Evolutionary conservation across 2,329 filamentous ascomycete genomes (phyloP), one percentile per base, ranked within the genome.

Genomic region (Ilyonectria destructans): DNA sequence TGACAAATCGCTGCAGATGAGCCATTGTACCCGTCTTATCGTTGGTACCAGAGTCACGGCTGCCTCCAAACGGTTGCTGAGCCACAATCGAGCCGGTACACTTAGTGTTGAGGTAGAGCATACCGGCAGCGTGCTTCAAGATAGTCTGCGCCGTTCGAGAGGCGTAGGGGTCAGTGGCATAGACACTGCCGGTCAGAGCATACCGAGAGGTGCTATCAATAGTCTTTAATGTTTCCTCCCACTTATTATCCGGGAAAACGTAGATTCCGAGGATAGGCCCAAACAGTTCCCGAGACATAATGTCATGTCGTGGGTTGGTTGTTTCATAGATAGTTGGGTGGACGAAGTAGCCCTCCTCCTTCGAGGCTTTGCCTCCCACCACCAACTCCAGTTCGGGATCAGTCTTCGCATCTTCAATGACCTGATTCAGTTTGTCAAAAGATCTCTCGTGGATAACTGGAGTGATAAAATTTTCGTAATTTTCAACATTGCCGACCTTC

Each of bases 41-140:
- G 75, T 92, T 92, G 21, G 90, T 92, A 5, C 90, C 90, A 68
- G 88, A 90, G 2, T 87, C 88, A 65, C 90, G 84, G 8, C 87
- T 86, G 45, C 90, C 90, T 10, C 90, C 90, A 76, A 92, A 92
- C 1, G 90, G 89, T 78, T 92, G 90, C 78, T 91, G 90, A 8
- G 89, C 90, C 2, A 91, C 89, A 13, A 92, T 87, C 2, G 90
- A 89, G 33, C 89, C 90, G 0, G 90, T 92, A 74, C 69, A 73
- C 37, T 73, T 94, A 78, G 94, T 86, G 81, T 94, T 94, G 75
- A 94, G 93, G 82, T 94, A 73, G 0, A 73, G 48, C 68, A 72
- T 94, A 15, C 92, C 92, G 0, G 92, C 91, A 0, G 90, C 83
- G 75, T 93, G 88, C 58, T 90, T 85, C 49, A 94, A 82, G 51